Percentiles rank a stretch among this genome's conserved stretches.
phyloP scores from a whole-genome alignment of 2,329 filamentous ascomycete species.

The Cladophialophora yegresii region DNA sequence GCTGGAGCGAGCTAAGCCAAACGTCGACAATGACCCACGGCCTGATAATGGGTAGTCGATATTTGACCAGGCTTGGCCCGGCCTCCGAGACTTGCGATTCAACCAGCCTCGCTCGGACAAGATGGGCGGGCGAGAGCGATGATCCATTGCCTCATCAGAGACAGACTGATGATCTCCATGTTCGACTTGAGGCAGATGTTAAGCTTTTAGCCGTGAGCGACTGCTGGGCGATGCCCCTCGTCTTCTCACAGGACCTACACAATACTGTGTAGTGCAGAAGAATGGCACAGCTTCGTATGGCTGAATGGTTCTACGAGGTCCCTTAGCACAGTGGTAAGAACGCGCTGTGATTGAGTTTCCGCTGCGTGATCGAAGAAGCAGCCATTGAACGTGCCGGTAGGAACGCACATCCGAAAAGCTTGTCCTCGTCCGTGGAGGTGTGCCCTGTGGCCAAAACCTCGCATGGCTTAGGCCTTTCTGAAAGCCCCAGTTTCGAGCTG shows the following conservation, averaged over 20 bases:
- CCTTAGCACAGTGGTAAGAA: background rate
- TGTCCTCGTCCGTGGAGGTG: background rate
- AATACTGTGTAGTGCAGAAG: background rate
- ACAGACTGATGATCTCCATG: background rate
- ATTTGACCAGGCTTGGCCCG: background rate
- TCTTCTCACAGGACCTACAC: background rate
- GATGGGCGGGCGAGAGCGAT: background rate
- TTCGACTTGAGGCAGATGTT: background rate
- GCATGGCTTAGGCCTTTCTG: background rate
- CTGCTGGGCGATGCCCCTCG: background rate
- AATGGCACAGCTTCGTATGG: no score
- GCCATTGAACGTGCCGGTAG: background rate
- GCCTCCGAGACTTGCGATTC: background rate
- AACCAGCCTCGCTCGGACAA: constrained; percentile 14
- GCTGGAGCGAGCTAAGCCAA: constrained; percentile 23
- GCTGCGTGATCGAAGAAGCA: background rate
- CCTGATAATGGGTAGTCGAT: background rate
- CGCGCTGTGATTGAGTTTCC: background rate
- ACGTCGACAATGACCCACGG: constrained; percentile 30
- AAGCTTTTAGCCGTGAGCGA: background rate
- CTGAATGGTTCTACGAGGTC: no score
- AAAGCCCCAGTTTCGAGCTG: background rate
- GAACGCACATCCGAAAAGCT: background rate
- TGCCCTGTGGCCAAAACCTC: background rate
- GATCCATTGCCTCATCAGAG: constrained; percentile 13